Conservation (phyloP, 257 asterid species). For the Parsonsia alboflavescens region DNA sequence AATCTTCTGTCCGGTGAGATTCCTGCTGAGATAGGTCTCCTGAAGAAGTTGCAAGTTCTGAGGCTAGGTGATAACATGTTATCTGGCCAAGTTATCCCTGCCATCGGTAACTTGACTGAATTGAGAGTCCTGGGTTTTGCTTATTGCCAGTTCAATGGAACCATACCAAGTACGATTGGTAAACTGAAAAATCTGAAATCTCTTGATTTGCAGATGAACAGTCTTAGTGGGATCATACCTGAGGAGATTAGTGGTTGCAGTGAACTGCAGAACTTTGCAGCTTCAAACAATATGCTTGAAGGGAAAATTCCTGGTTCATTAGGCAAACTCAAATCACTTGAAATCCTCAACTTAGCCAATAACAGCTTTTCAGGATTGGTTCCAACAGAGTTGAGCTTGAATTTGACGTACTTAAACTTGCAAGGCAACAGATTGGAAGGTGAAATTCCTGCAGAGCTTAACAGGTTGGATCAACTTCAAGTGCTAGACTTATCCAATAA, state of each 20-base stretch:
- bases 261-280: slow-evolving; percentile 56
- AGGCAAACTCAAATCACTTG: slow-evolving; percentile 42
- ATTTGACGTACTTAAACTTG: slow-evolving; percentile 63
- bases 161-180: slow-evolving; percentile 62
- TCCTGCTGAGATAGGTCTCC: slow-evolving; percentile 52
- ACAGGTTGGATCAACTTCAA: slow-evolving; percentile 41
- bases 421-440: slow-evolving; percentile 62
- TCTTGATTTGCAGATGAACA: slow-evolving; percentile 61
- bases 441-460: slow-evolving; percentile 53
- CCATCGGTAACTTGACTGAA: slow-evolving; percentile 56
- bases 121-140: slow-evolving; percentile 59
- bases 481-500: slow-evolving; percentile 63
- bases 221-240: slow-evolving; percentile 56
- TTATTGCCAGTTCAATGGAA: slow-evolving; percentile 66
- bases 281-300: slow-evolving; percentile 55
- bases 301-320: slow-evolving; percentile 63
- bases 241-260: slow-evolving; percentile 48
- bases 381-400: slow-evolving; percentile 48
- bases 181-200: slow-evolving; percentile 44
- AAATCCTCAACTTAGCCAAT: slow-evolving; percentile 72
- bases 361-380: slow-evolving; percentile 65
- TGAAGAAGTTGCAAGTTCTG: slow-evolving; percentile 60
- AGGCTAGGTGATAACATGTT: slow-evolving; percentile 72
- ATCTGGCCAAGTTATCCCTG: slow-evolving; percentile 41
- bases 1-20: slow-evolving; percentile 52